These are phyloP conservation scores for Leptographium procerum DNA, from an alignment of 2,329 filamentous ascomycete species.

Conservation along the genomic window DNA sequence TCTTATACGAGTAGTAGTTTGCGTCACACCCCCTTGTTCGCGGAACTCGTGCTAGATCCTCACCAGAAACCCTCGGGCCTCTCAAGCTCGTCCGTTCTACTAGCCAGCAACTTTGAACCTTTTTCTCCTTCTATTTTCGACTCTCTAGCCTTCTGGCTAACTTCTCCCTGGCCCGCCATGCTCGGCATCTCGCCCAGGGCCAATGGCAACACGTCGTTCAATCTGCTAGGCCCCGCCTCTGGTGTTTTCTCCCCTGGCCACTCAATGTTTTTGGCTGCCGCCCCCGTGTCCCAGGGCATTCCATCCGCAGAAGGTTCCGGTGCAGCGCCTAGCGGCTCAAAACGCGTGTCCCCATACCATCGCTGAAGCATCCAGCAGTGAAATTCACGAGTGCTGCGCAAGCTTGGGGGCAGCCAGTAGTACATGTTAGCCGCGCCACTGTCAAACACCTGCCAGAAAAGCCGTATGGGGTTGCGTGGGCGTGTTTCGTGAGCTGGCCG, in stretches of 20 bases:
- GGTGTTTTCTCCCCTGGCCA: slow-evolving; percentile 1
- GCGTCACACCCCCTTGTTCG: too few relatives aligned
- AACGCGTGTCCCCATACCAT: slow-evolving; percentile 11
- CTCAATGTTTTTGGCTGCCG: background rate
- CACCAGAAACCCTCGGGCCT: background rate
- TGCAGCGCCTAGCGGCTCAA: slow-evolving; percentile 6
- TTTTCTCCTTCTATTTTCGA: background rate
- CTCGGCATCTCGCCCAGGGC: background rate
- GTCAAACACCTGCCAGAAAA: slow-evolving; percentile 11
- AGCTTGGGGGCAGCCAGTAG: slow-evolving; percentile 9
- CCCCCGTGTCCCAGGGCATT: slow-evolving; percentile 3
- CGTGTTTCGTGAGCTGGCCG: slow-evolving; percentile 4
- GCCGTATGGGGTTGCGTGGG: slow-evolving; percentile 9
- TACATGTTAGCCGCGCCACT: slow-evolving; percentile 11
- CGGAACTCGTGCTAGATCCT: too few relatives aligned
- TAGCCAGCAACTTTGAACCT: too few relatives aligned
- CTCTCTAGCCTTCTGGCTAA: background rate
- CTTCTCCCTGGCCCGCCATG: too few relatives aligned
- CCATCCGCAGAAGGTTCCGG: slow-evolving; percentile 3
- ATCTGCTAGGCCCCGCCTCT: background rate
- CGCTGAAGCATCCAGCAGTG: slow-evolving; percentile 10
- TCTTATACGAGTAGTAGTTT: too few relatives aligned
- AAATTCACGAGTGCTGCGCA: slow-evolving; percentile 7
- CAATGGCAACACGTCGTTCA: background rate
- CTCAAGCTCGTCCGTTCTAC: background rate